Conservation (phyloP, 164 flowering plant species). For the Echeveria elegans region DNA sequence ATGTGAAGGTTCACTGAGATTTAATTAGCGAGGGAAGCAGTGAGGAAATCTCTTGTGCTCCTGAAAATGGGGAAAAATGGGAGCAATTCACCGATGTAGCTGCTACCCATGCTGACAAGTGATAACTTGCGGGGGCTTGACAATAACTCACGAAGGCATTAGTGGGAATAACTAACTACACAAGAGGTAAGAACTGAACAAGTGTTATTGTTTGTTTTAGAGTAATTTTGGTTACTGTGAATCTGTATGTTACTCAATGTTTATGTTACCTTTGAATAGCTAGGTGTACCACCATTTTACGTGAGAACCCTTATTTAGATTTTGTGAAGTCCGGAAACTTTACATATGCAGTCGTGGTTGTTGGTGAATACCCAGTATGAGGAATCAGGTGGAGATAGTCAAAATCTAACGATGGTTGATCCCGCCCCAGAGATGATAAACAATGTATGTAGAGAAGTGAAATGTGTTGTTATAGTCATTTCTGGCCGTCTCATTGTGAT, state of each 20-base stretch:
- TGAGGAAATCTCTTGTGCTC: conserved; percentile 47
- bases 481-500: conserved; percentile 47
- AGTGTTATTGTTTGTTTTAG: not conserved
- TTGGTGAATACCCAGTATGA: conserved; percentile 45
- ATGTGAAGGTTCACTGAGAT: conserved; percentile 37
- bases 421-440: too few relatives aligned
- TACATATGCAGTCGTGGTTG: conserved; percentile 37
- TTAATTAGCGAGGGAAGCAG: conserved; percentile 60
- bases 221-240: not conserved
- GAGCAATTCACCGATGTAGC: conserved; percentile 30
- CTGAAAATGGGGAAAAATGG: conserved; percentile 34
- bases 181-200: conserved; percentile 17
- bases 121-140: conserved; percentile 59
- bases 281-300: conserved; percentile 48
- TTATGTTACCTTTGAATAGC: conserved; percentile 19
- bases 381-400: conserved; percentile 35
- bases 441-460: too few relatives aligned
- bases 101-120: conserved; percentile 51
- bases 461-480: too few relatives aligned
- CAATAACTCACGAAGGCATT: conserved; percentile 42
- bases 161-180: conserved; percentile 34
- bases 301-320: conserved; percentile 28
- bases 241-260: not conserved
- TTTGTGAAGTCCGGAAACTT: too few relatives aligned
- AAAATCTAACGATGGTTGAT: too few relatives aligned